Base-by-base conservation (phyloP, 1,139 yeast species). In the Sugiyamaella xylanicola region DNA sequence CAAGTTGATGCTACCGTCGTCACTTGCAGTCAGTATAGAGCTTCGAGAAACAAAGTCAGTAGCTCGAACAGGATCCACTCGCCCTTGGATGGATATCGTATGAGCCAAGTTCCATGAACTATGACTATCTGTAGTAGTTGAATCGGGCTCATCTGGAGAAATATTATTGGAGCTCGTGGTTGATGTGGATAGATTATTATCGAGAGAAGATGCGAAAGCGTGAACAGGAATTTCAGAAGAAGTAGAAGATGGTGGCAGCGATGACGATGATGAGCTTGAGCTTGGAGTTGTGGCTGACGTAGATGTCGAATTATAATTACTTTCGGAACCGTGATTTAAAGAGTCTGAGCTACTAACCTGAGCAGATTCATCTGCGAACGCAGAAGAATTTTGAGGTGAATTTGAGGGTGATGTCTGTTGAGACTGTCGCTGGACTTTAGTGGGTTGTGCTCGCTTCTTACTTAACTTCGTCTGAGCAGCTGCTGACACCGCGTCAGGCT, bases 1-100 rank as follows among this genome's bases (percentile, higher is more conserved):
- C n/a, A 57, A 52, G 17, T 53, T 51, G 50, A 65, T 61, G n/a
- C 57, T 47, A 1, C 68, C 68, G 35, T 61, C 66, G 15, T 61
- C 65, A 2, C 61, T 43, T 5, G 63, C 67, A 3, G 66, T 56
- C 9, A 60, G 36, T 25, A 65, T 49, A n/a, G 54, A 46, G 20
- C 48, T 51, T 15, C 53, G 47, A n/a, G 57, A 49, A 7, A 54
- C 48, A 43, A 57, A 59, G 8, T 47, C 59, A 11, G 59, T 53
- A 8, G 60, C 56, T 4, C 60, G 41, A 9, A 62, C 57, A 9
- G 56, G 40, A 20, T 61, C 65, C 9, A 43, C 13, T 7, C 36
- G 53, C 15, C 61, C 61, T 9, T 53, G 57, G 15, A 46, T 21
- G 20, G 43, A 3, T 39, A 45, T 16, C 50, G 52, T 32, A 46